These are phyloP conservation scores for Francoa sonchifolia DNA, from an alignment of 441 rosid genomes.

Conservation along the genomic window DNA sequence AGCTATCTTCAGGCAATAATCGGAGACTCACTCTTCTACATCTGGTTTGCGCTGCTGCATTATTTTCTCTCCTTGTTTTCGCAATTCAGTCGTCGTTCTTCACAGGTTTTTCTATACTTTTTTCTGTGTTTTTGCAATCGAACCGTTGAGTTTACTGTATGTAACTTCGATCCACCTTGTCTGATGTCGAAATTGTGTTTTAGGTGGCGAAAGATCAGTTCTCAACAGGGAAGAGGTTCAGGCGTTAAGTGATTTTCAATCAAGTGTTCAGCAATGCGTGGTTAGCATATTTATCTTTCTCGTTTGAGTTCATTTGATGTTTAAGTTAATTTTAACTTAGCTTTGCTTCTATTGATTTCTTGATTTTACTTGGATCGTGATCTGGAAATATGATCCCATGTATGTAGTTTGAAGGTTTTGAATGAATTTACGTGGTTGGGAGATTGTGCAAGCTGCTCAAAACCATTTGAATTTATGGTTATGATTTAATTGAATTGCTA, in stretches of 20 bases:
- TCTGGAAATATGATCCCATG: no score
- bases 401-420: neutral
- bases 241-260: constrained; percentile 40
- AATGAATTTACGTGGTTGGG: no score
- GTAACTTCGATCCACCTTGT: no score
- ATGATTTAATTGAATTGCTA: no score
- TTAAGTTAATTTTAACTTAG: neutral
- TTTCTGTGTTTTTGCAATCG: neutral
- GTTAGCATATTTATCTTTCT: constrained; percentile 19
- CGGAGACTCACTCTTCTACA: constrained; percentile 39
- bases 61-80: constrained; percentile 51
- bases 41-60: constrained; percentile 36
- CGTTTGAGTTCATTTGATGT: neutral
- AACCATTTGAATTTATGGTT: neutral
- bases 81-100: constrained; percentile 56
- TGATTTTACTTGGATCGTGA: no score
- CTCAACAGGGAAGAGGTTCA: constrained; percentile 23
- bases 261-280: constrained; percentile 56
- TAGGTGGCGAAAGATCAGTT: constrained; percentile 23
- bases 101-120: constrained; percentile 28
- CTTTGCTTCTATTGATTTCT: neutral
- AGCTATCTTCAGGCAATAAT: constrained; percentile 8
- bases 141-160: neutral
- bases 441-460: no score
- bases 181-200: no score